Evolutionary conservation across 257 asterid species (phyloP).

Genomic region (Penstemon newberryi): DNA sequence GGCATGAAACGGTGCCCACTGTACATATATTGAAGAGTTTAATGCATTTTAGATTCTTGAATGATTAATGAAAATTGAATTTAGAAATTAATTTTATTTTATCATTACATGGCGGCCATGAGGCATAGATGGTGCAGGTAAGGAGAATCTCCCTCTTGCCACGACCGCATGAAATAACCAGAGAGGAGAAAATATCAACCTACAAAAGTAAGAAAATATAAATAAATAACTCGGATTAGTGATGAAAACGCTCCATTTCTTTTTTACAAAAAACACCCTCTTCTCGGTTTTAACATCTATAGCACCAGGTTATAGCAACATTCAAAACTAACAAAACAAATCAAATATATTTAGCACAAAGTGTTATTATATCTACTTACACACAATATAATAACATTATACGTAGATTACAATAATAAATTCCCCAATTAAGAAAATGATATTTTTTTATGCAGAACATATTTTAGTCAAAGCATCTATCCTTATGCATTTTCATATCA

Average conservation of each 20-base stretch:
- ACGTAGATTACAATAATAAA: neutral
- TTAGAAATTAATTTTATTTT: constrained; percentile 8
- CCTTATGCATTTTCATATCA: constrained; percentile 12
- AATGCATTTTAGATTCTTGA: constrained; percentile 13
- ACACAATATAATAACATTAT: neutral
- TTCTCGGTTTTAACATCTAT: neutral
- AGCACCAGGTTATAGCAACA: neutral
- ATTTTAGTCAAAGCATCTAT: neutral
- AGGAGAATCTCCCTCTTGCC: constrained; percentile 96
- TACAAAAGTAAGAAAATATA: constrained; percentile 33
- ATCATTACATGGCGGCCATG: constrained; percentile 83
- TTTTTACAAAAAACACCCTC: neutral
- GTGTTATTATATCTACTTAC: neutral
- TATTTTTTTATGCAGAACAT: neutral
- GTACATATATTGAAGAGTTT: constrained; percentile 35
- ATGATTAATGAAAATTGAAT: neutral
- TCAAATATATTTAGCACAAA: no score
- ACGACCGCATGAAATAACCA: constrained; percentile 95
- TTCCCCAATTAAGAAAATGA: neutral
- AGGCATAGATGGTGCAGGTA: constrained; percentile 97
- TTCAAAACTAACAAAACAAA: constrained; percentile 8
- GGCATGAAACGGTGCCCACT: constrained; percentile 99
- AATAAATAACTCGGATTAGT: neutral
- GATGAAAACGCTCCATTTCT: neutral
- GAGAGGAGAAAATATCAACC: constrained; percentile 79